Base-by-base conservation (phyloP, 495 filamentous ascomycete genomes). In the Annulohypoxylon maeteangense region DNA sequence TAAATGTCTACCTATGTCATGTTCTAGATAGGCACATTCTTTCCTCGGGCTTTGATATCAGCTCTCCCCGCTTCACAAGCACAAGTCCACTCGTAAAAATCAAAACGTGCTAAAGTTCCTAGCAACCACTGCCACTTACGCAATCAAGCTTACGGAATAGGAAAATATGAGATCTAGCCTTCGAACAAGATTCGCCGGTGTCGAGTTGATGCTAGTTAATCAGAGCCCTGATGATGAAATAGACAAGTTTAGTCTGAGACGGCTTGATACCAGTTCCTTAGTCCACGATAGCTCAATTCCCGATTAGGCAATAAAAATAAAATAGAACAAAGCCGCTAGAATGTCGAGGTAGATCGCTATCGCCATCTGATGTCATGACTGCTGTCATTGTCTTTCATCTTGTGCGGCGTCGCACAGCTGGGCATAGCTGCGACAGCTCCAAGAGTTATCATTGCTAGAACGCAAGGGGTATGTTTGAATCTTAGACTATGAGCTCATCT, bases 291-390 rank as follows among this genome's bases (percentile, higher is more conserved):
- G 50, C 4, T 32, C 5, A 50, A 27, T 42, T 56, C 48, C 54
- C 67, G 56, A 73, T 73, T 73, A 65, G 70, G 58, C 36, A 65
- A 66, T 58, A 62, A 42, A 65, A 58, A 62, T 65, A 62, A 36
- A 53, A 45, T 57, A 42, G 23, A 61, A 73, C 70, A 73, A 73
- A 73, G 70, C 53, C 31, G 31, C 20, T 27, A 36, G 58, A 51
- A 53, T 14, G 10, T 58, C 27, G 40, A 66, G 36, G 61, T 69
- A 69, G 62, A 62, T 69, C 50, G 22, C 48, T 58, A 10, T 22
- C 23, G 56, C 54, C 1, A 45, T 44, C 61, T 73, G 70, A 73
- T 73, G 70, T 73, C 70, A 73, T 73, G 55, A 44, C 40, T 44
- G 32, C 10, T 44, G 40, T 44, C 40, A 20, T 25, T 45, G 22